Evolutionary conservation across 2,329 filamentous ascomycete genomes (phyloP), one percentile per base, ranked within the genome.

Genomic region (Periconia sp.): DNA sequence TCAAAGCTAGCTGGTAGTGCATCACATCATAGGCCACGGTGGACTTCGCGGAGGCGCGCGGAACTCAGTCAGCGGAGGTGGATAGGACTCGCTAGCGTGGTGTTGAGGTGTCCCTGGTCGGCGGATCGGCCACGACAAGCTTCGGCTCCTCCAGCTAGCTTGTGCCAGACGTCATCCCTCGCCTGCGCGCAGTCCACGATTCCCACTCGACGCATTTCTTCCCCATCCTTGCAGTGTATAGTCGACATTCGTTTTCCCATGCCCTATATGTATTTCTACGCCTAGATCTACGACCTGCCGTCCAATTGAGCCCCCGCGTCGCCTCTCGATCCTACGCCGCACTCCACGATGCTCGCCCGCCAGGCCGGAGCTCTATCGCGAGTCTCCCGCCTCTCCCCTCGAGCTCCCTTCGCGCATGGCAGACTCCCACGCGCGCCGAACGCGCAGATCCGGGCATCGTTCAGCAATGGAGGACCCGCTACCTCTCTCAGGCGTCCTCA

Each of bases 351-450:
- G 63, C 54, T 66, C 21, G 46, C 56, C 43, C 63, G 65, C 54
- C 59, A 63, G 32, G 54, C 59, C 36, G 52, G 57, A 30, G 59
- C 61, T 46, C 48, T 65, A 34, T 56, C 57, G 58, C 64, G 64
- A 48, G 46, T 48, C 25, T 52, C 56, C 33, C 52, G 52, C 36
- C 28, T 43, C 29, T 50, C 63, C 5, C 31, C 50, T 5, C 54
- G 58, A 46, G 43, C 50, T 17, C 50, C 54, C 2, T 16, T 53
- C 5, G 35, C 50, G n/a, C 44, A 43, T 26, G 50, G 29, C 5
- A 48, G 34, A 25, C 30, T 45, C 10, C 32, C 44, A 9, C 40
- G 39, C 23, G 35, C 43, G 11, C 23, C 34, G 9, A 21, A 24
- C 11, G 16, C 38, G 4, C 64, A 61, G 34, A 50, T 46, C 32